Conservation (phyloP, 1,284 basidiomycete genomes). For the Chondrostereum purpureum region DNA sequence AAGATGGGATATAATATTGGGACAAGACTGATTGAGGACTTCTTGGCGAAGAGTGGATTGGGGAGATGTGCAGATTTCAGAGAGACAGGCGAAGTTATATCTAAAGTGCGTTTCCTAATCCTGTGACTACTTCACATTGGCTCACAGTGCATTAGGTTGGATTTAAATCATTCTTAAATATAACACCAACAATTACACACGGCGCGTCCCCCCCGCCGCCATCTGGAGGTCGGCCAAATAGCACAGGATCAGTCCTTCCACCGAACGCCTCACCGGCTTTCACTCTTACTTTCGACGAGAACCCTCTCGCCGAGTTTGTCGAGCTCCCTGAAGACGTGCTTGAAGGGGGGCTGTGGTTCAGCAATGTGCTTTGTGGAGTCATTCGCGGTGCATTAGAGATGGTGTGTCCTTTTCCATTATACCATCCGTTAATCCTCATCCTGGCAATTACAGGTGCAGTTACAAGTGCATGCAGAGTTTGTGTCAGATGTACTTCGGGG, state of each 20-base stretch:
- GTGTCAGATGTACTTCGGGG: conserved; percentile 87
- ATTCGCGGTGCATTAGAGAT: conserved; percentile 93
- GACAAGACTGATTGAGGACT: conserved; percentile 94
- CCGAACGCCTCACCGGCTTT: conserved; percentile 54
- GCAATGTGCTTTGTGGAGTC: conserved; percentile 93
- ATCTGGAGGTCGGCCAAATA: conserved; percentile 38
- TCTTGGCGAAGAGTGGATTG: conserved; percentile 84
- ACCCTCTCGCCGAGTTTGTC: conserved; percentile 95
- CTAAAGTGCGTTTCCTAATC: conserved; percentile 55
- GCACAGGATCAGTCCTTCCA: conserved; percentile 31
- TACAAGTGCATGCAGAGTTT: conserved; percentile 91
- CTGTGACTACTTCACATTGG: not conserved
- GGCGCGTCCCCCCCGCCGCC: conserved; percentile 41
- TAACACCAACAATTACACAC: conserved; percentile 81
- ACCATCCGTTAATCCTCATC: conserved; percentile 12
- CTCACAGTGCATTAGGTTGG: conserved; percentile 64
- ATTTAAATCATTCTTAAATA: conserved; percentile 98
- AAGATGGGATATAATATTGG: conserved; percentile 99
- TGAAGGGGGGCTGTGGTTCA: conserved; percentile 93
- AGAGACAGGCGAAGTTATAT: conserved; percentile 90
- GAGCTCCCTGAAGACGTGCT: conserved; percentile 92
- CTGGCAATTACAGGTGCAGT: conserved; percentile 68
- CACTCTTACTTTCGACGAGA: conserved; percentile 87
- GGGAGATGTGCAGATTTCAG: conserved; percentile 87
- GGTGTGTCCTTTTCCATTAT: conserved; percentile 45